These are phyloP conservation scores for Malassezia obtusa DNA, from an alignment of 1,284 basidiomycete species.

Conservation along the genomic window DNA sequence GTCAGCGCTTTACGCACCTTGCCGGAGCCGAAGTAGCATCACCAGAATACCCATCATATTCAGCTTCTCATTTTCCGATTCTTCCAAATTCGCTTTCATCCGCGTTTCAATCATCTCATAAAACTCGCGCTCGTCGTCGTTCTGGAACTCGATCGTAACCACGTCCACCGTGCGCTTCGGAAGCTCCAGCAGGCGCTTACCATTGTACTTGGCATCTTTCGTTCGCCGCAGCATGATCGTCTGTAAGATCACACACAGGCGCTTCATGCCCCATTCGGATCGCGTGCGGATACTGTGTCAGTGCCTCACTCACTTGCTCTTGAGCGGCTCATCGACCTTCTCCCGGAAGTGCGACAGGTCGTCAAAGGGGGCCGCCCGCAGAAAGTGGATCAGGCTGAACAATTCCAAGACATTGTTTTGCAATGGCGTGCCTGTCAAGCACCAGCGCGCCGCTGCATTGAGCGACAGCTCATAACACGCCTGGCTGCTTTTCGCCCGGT, in stretches of 20 bases:
- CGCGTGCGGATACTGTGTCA: slow-evolving; percentile 24
- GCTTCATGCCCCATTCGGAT: slow-evolving; percentile 41
- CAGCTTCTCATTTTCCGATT: slow-evolving; percentile 53
- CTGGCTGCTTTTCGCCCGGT: slow-evolving; percentile 64
- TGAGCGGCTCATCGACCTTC: slow-evolving; percentile 67
- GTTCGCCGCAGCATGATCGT: slow-evolving; percentile 81
- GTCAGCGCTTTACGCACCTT: slow-evolving; percentile 52
- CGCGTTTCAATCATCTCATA: slow-evolving; percentile 68
- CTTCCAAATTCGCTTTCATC: slow-evolving; percentile 59
- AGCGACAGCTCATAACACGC: slow-evolving; percentile 64
- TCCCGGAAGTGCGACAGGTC: slow-evolving; percentile 68
- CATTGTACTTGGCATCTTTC: slow-evolving; percentile 62
- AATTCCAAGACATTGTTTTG: slow-evolving; percentile 85
- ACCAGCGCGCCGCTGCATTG: slow-evolving; percentile 39
- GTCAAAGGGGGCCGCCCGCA: slow-evolving; percentile 72
- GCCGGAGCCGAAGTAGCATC: slow-evolving; percentile 71
- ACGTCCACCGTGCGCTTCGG: slow-evolving; percentile 66
- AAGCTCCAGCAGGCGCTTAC: slow-evolving; percentile 73
- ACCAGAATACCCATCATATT: slow-evolving; percentile 78
- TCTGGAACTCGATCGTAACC: slow-evolving; percentile 53
- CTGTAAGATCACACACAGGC: slow-evolving; percentile 63
- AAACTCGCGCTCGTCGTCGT: slow-evolving; percentile 63
- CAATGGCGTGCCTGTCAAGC: slow-evolving; percentile 50
- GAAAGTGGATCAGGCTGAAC: slow-evolving; percentile 77
- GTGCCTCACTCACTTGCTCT: slow-evolving; percentile 17